phyloP scores from a whole-genome alignment of 495 filamentous ascomycete genomes.

The Trichoderma virens region DNA sequence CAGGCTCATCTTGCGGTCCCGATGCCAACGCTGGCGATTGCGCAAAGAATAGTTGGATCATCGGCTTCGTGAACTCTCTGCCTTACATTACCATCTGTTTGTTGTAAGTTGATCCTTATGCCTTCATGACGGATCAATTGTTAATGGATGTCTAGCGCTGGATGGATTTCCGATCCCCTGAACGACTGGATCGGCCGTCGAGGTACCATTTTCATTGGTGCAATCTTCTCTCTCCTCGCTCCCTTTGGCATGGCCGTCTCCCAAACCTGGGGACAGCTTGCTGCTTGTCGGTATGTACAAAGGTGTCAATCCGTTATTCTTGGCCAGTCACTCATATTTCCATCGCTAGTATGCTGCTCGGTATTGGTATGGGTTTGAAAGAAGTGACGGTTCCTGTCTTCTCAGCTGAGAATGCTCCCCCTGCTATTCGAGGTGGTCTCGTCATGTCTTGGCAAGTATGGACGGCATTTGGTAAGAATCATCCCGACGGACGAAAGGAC shows the following conservation, averaged over 20 bases:
- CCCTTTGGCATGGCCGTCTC: constrained; percentile 50
- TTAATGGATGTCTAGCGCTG: constrained; percentile 21
- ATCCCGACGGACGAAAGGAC: no score
- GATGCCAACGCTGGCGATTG: neutral
- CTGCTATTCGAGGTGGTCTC: constrained; percentile 58
- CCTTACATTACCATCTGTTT: constrained; percentile 25
- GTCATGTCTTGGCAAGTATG: constrained; percentile 62
- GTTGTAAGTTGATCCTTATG: neutral
- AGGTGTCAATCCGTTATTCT: neutral
- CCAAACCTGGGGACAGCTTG: constrained; percentile 46
- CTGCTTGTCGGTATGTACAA: constrained; percentile 4
- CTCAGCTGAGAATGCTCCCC: constrained; percentile 61
- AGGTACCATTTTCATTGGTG: constrained; percentile 53
- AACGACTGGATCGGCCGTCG: constrained; percentile 55
- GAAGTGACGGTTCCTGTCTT: constrained; percentile 56
- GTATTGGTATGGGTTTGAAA: constrained; percentile 56
- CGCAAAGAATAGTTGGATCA: constrained; percentile 22
- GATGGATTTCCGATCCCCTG: constrained; percentile 47
- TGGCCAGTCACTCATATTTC: constrained; percentile 28
- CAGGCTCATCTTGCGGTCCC: neutral
- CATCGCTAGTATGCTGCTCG: constrained; percentile 52
- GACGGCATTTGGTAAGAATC: constrained; percentile 14
- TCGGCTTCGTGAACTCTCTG: constrained; percentile 39
- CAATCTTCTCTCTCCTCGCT: constrained; percentile 46
- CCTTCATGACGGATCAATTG: no score